Percentiles rank a stretch among this genome's conserved stretches.
Conservation (phyloP, 768 basidiomycete genomes). For the Suillus lakei region DNA sequence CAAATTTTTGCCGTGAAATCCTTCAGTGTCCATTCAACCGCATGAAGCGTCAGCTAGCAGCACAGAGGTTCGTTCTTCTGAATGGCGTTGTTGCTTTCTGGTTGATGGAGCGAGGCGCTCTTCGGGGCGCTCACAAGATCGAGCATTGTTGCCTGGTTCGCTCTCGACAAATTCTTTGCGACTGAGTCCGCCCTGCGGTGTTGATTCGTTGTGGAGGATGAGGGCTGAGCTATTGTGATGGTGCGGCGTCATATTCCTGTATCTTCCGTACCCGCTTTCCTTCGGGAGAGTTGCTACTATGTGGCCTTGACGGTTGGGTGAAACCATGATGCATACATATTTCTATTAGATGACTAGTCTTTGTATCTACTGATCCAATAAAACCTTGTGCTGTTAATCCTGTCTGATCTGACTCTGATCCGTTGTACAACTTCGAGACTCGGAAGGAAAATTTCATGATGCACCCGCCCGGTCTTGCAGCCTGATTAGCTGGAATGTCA, state of each 20-base stretch:
- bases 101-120: constrained; percentile 80
- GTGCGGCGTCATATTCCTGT: constrained; percentile 82
- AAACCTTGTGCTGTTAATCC: not conserved
- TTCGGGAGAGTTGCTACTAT: constrained; percentile 60
- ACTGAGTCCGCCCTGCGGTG: constrained; percentile 57
- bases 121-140: constrained; percentile 55
- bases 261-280: constrained; percentile 65
- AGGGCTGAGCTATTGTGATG: constrained; percentile 48
- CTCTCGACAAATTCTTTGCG: constrained; percentile 34
- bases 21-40: constrained; percentile 72
- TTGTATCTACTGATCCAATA: not conserved
- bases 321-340: constrained; percentile 81
- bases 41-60: constrained; percentile 63
- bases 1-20: constrained; percentile 27
- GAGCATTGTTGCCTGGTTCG: constrained; percentile 43
- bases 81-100: constrained; percentile 65
- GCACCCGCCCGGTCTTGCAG: too few species aligned
- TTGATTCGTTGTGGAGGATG: constrained; percentile 52
- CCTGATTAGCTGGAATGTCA: too few species aligned
- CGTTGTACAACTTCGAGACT: not conserved
- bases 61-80: constrained; percentile 57
- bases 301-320: constrained; percentile 81
- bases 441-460: too few species aligned
- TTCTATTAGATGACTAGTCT: not conserved
- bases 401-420: not conserved